A percentile compares a stretch with the other conserved stretches of the same genome.
phyloP scores from a whole-genome alignment of 768 basidiomycete species.

The Paxillus involutus region DNA sequence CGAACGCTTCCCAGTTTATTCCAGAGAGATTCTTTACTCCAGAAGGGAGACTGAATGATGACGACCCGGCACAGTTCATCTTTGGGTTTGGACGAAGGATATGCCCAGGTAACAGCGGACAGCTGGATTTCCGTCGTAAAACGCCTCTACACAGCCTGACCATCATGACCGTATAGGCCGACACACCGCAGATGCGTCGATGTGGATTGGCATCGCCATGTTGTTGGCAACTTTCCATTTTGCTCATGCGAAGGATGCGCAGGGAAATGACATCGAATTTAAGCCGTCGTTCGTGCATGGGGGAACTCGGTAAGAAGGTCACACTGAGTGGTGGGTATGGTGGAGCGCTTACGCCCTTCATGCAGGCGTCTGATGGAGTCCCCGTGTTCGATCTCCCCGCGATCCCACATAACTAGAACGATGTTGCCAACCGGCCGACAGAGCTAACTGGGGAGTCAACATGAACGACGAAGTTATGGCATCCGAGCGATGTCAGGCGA shows the following conservation, averaged over 20 bases:
- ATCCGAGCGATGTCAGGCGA: too few relatives aligned
- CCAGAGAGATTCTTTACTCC: too few relatives aligned
- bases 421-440: too few relatives aligned
- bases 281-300: neutral
- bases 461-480: too few relatives aligned
- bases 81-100: too few relatives aligned
- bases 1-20: too few relatives aligned
- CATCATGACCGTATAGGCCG: constrained; percentile 9
- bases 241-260: constrained; percentile 14
- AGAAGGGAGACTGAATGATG: too few relatives aligned
- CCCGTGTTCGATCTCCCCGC: neutral
- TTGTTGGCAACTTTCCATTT: constrained; percentile 24
- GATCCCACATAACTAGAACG: neutral
- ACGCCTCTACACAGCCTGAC: too few relatives aligned
- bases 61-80: too few relatives aligned
- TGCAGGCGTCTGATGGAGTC: neutral
- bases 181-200: constrained; percentile 20
- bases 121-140: too few relatives aligned
- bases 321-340: neutral
- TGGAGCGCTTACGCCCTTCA: neutral
- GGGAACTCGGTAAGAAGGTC: neutral
- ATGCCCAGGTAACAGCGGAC: too few relatives aligned
- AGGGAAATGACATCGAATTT: constrained; percentile 19
- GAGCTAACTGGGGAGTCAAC: too few relatives aligned
- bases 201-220: constrained; percentile 24